phyloP scores from a whole-genome alignment of 2,329 filamentous ascomycete genomes.

The Diaporthe vaccinii region DNA sequence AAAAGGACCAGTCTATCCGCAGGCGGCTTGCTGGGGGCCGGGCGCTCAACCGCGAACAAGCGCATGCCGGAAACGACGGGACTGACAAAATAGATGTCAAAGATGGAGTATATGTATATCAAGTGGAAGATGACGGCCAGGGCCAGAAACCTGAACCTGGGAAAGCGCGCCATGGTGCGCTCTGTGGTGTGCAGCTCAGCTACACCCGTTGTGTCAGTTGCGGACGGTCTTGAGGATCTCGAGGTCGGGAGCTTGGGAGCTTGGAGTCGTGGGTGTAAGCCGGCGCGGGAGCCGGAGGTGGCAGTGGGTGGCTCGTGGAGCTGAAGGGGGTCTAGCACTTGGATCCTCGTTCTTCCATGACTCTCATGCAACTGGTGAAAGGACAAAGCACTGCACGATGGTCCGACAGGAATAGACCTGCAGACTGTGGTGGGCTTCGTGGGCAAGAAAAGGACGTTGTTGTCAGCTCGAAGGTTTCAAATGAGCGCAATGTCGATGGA shows the following conservation, averaged over 20 bases:
- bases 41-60: constrained; percentile 78
- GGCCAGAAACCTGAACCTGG: constrained; percentile 85
- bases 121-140: constrained; percentile 94
- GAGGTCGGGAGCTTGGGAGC: background rate
- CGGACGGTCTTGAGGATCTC: background rate
- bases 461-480: constrained; percentile 30
- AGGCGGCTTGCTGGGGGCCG: constrained; percentile 74
- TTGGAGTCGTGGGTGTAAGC: constrained; percentile 13
- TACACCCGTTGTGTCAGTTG: constrained; percentile 28
- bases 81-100: constrained; percentile 98
- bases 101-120: constrained; percentile 94
- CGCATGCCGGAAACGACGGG: constrained; percentile 97
- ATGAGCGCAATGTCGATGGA: constrained; percentile 19
- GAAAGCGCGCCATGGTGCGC: constrained; percentile 64
- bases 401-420: background rate
- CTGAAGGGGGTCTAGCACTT: constrained; percentile 26
- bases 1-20: constrained; percentile 93
- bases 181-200: constrained; percentile 33
- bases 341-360: constrained; percentile 35
- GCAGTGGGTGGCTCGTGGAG: constrained; percentile 17
- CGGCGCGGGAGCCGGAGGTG: background rate
- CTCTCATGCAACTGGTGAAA: constrained; percentile 2
- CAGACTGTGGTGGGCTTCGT: background rate
- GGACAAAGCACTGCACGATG: background rate
- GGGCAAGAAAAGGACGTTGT: background rate